Percentiles rank a stretch among this genome's conserved stretches.
Conservation (phyloP, 768 basidiomycete genomes). For the Suillus discolor region DNA sequence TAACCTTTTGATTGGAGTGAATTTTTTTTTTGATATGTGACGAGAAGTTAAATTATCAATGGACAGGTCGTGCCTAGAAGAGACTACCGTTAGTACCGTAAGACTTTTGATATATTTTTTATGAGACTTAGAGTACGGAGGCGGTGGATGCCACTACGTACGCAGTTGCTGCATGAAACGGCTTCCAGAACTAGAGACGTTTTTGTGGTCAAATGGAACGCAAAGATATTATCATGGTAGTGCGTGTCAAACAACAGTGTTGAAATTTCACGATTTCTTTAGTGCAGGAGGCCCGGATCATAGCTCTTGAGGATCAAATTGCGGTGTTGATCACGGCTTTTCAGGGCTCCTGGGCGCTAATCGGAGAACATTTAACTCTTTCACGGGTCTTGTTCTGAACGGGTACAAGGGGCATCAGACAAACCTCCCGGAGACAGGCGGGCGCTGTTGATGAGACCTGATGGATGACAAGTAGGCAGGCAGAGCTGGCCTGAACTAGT, state of each 20-base stretch:
- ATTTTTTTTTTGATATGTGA: not conserved
- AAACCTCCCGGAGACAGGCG: not conserved
- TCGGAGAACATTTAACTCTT: not conserved
- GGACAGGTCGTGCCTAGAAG: not conserved
- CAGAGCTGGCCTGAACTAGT: not conserved
- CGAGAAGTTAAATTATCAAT: not conserved
- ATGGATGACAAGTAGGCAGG: not conserved
- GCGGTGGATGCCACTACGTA: not conserved
- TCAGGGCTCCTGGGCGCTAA: not conserved
- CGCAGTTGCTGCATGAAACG: not conserved
- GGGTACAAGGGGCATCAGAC: not conserved
- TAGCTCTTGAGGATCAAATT: not conserved
- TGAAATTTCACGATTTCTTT: not conserved
- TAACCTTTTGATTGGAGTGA: not conserved
- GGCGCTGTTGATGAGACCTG: not conserved
- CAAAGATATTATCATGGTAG: not conserved
- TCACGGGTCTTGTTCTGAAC: not conserved
- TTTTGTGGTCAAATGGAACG: not conserved
- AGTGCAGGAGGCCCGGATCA: not conserved
- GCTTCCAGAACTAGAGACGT: not conserved
- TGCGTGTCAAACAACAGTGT: not conserved
- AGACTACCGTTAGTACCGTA: not conserved
- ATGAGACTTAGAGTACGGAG: not conserved
- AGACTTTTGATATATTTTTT: not conserved
- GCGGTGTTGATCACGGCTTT: not conserved